A percentile compares a stretch with the other conserved stretches of the same genome.
Evolutionary conservation across 116 monocot genomes (phyloP).

Genomic region (Zostera marina): DNA sequence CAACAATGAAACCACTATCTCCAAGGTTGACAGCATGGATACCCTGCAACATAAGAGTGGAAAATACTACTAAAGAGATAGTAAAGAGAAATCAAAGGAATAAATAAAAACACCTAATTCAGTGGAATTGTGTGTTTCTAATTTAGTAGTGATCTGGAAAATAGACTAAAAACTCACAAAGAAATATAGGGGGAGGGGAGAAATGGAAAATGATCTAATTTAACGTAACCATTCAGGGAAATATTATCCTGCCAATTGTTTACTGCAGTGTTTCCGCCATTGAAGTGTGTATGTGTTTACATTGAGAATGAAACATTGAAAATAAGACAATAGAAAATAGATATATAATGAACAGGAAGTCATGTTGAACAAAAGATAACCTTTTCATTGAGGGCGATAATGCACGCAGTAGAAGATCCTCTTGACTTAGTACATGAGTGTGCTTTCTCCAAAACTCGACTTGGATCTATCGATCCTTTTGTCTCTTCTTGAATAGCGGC

Average conservation of each 20-base stretch:
- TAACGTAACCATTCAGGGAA: no score
- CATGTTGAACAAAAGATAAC: slow-evolving; percentile 16
- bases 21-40: slow-evolving; percentile 72
- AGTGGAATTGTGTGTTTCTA: neutral
- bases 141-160: no score
- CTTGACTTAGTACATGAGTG: slow-evolving; percentile 28
- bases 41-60: slow-evolving; percentile 18
- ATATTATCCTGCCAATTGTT: no score
- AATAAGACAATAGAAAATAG: neutral
- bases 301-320: neutral
- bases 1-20: slow-evolving; percentile 71
- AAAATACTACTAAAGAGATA: neutral
- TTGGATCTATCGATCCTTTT: slow-evolving; percentile 37
- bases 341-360: neutral
- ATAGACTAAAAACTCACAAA: no score
- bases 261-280: no score
- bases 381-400: slow-evolving; percentile 48
- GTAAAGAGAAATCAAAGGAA: neutral
- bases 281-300: no score
- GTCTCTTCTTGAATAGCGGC: slow-evolving; percentile 38
- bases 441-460: slow-evolving; percentile 42
- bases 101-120: neutral
- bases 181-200: no score
- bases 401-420: slow-evolving; percentile 75
- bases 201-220: no score